These are phyloP conservation scores for Emergomyces pasteurianus DNA, from an alignment of 2,329 filamentous ascomycete genomes.

Conservation along the genomic window DNA sequence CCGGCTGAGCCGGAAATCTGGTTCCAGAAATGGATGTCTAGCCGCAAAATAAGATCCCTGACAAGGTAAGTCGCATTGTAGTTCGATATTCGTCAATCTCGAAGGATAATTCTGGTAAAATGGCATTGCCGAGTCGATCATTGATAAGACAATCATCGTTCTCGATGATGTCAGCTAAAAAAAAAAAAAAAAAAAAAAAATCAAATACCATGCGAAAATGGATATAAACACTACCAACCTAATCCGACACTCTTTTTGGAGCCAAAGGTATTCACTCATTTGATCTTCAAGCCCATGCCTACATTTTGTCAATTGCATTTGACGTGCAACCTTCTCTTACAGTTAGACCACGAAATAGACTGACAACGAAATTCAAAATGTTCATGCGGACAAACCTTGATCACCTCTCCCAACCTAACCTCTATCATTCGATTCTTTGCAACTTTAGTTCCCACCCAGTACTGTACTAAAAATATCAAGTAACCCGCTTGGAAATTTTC, in stretches of 20 bases:
- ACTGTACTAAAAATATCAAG: slow-evolving; percentile 31
- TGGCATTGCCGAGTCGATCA: slow-evolving; percentile 34
- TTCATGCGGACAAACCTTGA: slow-evolving; percentile 23
- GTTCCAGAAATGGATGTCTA: slow-evolving; percentile 31
- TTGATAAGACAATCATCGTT: slow-evolving; percentile 28
- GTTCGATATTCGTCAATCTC: slow-evolving; percentile 28
- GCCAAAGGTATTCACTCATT: slow-evolving; percentile 29
- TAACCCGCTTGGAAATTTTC: slow-evolving; percentile 33
- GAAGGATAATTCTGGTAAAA: slow-evolving; percentile 37
- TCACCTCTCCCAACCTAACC: slow-evolving; percentile 30
- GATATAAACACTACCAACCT: slow-evolving; percentile 18
- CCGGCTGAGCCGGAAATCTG: slow-evolving; percentile 26
- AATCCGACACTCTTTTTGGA: slow-evolving; percentile 34
- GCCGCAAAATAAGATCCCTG: slow-evolving; percentile 29
- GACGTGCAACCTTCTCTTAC: slow-evolving; percentile 24
- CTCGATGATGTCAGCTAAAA: slow-evolving; percentile 13
- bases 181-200: too few species aligned
- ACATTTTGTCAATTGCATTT: slow-evolving; percentile 25
- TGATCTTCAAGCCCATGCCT: slow-evolving; percentile 28
- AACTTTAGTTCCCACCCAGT: slow-evolving; percentile 31
- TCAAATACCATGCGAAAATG: neutral
- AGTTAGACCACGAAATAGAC: neutral
- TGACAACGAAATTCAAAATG: neutral
- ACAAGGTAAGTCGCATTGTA: slow-evolving; percentile 34
- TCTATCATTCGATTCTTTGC: slow-evolving; percentile 33